A percentile compares a stretch with the other conserved stretches of the same genome.
These are phyloP conservation scores for Fusarium sp. DNA, from an alignment of 2,329 filamentous ascomycete species.

Conservation along the genomic window DNA sequence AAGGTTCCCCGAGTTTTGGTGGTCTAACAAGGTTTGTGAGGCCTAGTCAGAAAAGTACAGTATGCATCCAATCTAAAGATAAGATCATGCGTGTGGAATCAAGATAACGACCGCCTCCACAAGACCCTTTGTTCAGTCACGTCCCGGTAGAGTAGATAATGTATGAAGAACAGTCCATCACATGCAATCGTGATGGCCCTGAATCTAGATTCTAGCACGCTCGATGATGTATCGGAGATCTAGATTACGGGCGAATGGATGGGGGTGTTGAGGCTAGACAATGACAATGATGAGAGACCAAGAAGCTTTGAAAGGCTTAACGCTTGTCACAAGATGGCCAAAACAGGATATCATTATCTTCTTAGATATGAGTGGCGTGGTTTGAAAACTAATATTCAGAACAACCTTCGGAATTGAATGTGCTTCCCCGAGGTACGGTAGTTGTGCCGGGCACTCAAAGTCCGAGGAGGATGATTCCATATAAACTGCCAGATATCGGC, in stretches of 20 bases:
- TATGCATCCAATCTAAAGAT: not conserved
- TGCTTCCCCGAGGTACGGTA: constrained; percentile 9
- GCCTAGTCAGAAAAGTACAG: not conserved
- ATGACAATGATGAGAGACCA: not conserved
- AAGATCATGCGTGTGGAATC: not conserved
- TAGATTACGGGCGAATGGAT: not conserved
- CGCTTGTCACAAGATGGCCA: not conserved
- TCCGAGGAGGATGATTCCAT: not conserved
- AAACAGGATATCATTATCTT: not conserved
- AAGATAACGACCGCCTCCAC: not conserved
- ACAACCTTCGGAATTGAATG: not conserved
- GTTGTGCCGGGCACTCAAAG: constrained; percentile 2
- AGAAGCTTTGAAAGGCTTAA: not conserved
- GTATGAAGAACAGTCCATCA: not conserved
- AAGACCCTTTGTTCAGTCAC: not conserved
- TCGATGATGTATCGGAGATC: not conserved
- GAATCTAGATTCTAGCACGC: not conserved
- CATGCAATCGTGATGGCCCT: not conserved
- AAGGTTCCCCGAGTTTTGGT: not conserved
- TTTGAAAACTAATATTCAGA: not conserved
- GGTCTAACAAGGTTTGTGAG: not conserved
- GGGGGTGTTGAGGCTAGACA: not conserved
- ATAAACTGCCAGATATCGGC: not conserved
- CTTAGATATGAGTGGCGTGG: not conserved
- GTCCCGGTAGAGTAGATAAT: not conserved